Evolutionary conservation across 495 filamentous ascomycete species (phyloP).

Genomic region (Penicillium diatomitis): DNA sequence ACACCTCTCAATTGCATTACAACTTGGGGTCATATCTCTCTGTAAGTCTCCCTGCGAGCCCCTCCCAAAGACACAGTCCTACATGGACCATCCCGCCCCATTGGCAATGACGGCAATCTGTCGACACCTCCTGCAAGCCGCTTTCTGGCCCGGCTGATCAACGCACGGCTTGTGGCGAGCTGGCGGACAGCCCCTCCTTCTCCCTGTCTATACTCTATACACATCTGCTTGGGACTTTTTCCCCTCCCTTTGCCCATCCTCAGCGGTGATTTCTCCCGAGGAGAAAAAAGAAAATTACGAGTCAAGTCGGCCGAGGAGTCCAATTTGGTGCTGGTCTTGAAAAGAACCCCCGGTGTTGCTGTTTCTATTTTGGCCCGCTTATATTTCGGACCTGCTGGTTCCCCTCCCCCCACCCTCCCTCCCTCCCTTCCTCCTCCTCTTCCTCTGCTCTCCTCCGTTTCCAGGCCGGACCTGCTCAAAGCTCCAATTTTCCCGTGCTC

Average conservation of each 20-base stretch:
- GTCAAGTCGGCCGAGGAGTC: too few relatives aligned
- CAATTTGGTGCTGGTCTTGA: too few relatives aligned
- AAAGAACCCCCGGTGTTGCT: too few relatives aligned
- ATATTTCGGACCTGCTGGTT: too few relatives aligned
- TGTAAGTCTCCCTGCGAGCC: neutral
- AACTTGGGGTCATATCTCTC: neutral
- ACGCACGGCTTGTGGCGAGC: constrained; percentile 18
- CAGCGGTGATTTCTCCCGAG: too few relatives aligned
- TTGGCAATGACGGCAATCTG: constrained; percentile 29
- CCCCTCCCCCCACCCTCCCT: too few relatives aligned
- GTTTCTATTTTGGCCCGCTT: too few relatives aligned
- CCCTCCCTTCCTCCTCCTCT: constrained; percentile 1
- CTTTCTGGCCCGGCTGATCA: constrained; percentile 17
- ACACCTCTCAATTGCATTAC: neutral
- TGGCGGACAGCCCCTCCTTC: constrained; percentile 19
- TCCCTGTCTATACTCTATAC: neutral
- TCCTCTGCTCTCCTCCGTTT: too few relatives aligned
- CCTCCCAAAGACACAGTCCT: neutral
- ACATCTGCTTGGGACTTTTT: neutral
- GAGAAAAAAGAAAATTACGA: too few relatives aligned
- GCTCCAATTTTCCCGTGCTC: neutral
- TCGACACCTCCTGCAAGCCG: constrained; percentile 16
- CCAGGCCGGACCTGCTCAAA: too few relatives aligned
- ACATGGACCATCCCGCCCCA: constrained; percentile 1
- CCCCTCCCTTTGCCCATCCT: too few relatives aligned